Conservation (phyloP, 345 rosid genomes). For the Citrus glauca region DNA sequence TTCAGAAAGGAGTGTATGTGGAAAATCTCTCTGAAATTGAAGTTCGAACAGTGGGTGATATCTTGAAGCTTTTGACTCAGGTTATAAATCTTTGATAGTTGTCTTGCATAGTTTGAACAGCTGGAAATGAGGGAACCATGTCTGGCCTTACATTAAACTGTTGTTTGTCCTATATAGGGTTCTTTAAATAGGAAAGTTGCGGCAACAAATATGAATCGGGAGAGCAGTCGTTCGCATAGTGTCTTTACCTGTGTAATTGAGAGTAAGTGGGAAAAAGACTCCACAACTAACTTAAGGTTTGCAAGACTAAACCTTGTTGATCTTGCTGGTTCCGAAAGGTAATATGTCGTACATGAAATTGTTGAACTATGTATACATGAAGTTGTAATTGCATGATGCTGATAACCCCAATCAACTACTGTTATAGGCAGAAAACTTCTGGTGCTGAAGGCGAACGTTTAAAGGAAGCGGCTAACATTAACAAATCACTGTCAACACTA, state of each 20-base stretch:
- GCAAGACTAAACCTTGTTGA: constrained; percentile 91
- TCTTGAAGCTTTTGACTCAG: constrained; percentile 78
- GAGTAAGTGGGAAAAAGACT: constrained; percentile 94
- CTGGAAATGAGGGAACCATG: neutral
- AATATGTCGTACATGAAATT: constrained; percentile 14
- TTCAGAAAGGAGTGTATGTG: constrained; percentile 74
- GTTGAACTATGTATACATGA: constrained; percentile 5
- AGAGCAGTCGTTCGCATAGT: constrained; percentile 94
- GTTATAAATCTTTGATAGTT: constrained; percentile 32
- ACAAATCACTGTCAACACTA: constrained; percentile 89
- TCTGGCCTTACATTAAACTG: constrained; percentile 9
- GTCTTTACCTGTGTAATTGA: constrained; percentile 91
- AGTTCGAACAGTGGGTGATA: constrained; percentile 74
- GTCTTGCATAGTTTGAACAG: neutral
- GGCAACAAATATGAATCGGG: constrained; percentile 94
- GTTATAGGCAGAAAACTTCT: constrained; percentile 83
- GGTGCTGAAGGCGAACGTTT: constrained; percentile 99
- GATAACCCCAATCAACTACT: constrained; percentile 10
- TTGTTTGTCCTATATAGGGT: constrained; percentile 43
- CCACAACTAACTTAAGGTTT: constrained; percentile 78
- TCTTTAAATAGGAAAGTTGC: constrained; percentile 87
- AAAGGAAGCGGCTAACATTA: constrained; percentile 96
- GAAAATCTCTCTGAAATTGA: constrained; percentile 93
- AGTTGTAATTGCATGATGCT: constrained; percentile 2
- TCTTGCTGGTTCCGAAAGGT: constrained; percentile 98